phyloP scores from a whole-genome alignment of 805 yeast species.

The Yarrowia hollandica region DNA sequence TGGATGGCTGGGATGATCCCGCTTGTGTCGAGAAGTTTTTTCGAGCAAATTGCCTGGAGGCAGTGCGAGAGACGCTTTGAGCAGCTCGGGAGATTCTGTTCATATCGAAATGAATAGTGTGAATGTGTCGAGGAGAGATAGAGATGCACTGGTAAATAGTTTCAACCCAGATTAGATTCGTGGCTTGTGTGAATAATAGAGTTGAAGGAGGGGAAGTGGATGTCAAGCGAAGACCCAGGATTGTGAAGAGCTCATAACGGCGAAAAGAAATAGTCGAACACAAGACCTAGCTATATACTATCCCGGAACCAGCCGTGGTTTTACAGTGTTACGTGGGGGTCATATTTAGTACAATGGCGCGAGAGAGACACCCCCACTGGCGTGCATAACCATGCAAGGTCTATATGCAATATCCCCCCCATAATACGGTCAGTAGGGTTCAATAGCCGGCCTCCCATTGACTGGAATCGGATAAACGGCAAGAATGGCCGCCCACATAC shows the following conservation, averaged over 20 bases:
- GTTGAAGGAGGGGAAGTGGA: not conserved
- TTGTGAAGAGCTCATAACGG: too few relatives aligned
- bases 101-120: not conserved
- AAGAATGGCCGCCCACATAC: not conserved
- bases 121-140: not conserved
- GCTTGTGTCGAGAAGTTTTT: slow-evolving; percentile 8
- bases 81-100: slow-evolving; percentile 24
- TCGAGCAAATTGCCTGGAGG: slow-evolving; percentile 19
- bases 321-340: not conserved
- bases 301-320: not conserved
- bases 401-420: not conserved
- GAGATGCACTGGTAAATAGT: not conserved
- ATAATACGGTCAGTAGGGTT: slow-evolving; percentile 11
- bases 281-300: not conserved
- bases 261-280: not conserved
- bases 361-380: slow-evolving; percentile 7
- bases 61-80: slow-evolving; percentile 13
- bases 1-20: not conserved
- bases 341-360: not conserved
- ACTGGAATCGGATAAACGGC: not conserved
- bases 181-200: slow-evolving; percentile 21
- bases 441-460: slow-evolving; percentile 8
- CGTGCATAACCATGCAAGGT: slow-evolving; percentile 17
- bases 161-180: slow-evolving; percentile 5
- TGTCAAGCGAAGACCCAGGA: not conserved